Base-by-base conservation (phyloP, 345 rosid genomes). In the Eucalyptus pumila region DNA sequence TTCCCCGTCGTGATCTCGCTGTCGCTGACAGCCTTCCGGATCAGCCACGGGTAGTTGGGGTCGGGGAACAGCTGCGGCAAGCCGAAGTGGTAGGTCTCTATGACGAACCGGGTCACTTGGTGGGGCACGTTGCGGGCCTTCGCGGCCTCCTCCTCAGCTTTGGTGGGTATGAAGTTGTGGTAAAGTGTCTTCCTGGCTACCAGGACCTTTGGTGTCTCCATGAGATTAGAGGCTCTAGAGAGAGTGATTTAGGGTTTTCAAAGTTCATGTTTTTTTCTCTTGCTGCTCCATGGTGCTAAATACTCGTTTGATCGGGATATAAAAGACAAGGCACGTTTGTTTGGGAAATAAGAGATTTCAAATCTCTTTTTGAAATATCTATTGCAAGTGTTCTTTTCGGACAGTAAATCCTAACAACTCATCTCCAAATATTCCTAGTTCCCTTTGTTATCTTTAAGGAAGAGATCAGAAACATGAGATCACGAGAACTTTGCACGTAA, bases 71-170 rank as follows among this genome's bases (percentile, higher is more conserved):
- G 40, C 21, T 37, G 26, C 2, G 67, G 44, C 19, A 40, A 11
- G 32, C 30, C 6, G 12, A 51, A 7, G 86, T 92, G 86, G 19
- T 90, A 54, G 24, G 91, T 48, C 81, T 94, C 94, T 17, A 91
- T 15, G 30, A 94, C 87, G 87, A 30, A 27, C 6, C 91, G 91
- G 5, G 89, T 89, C 42, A 88, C 91, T 11, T 76, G 48, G 27
- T 81, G 40, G 23, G 89, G 76, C 16, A 60, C n/a, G 60, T 81
- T 89, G 7, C 88, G 67, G 7, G 92, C 90, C 16, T 51, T 48
- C 17, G 72, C 91, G 12, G 89, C 89, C 30, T 90, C 92, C 88
- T 93, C 94, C 76, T 88, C 92, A 2, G 89, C 90, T 88, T 94
- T 94, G 87, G 88, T 87, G 27, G 90, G 91, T 2, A 93, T 6